Conservation (phyloP, 768 basidiomycete species). For the Leucosporidium yakuticum region DNA sequence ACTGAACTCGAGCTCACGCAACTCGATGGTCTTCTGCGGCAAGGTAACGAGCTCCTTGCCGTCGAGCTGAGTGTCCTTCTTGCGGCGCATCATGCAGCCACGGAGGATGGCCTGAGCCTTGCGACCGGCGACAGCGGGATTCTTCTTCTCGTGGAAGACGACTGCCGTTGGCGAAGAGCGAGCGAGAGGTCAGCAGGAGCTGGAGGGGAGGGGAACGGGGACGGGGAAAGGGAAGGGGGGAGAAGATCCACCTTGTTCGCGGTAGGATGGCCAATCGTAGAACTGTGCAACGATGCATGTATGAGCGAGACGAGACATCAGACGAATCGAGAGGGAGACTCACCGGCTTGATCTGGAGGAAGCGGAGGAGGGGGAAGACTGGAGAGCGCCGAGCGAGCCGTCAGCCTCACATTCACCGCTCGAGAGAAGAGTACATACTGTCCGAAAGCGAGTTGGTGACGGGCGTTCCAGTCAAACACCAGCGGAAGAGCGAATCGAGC, state of each 20-base stretch:
- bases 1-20: constrained; percentile 40
- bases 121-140: constrained; percentile 60
- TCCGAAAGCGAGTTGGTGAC: constrained; percentile 81
- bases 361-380: constrained; percentile 65
- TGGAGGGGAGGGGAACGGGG: not conserved
- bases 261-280: too few species aligned
- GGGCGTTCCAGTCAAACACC: constrained; percentile 56
- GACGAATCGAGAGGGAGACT: too few species aligned
- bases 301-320: too few species aligned
- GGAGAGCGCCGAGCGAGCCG: constrained; percentile 54
- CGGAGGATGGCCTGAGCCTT: constrained; percentile 65
- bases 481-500: constrained; percentile 54
- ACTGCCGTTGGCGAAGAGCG: not conserved
- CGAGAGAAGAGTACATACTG: constrained; percentile 18
- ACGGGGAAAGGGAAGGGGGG: not conserved
- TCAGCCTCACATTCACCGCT: not conserved
- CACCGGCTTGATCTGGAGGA: constrained; percentile 51
- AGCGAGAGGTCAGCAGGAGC: not conserved
- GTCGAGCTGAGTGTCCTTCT: constrained; percentile 50
- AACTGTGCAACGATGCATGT: too few species aligned
- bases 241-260: not conserved
- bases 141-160: constrained; percentile 47
- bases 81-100: constrained; percentile 64
- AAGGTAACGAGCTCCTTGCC: constrained; percentile 19
- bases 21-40: constrained; percentile 10